Conservation (phyloP, 2,329 filamentous ascomycete species). For the Fusarium cicatricum region DNA sequence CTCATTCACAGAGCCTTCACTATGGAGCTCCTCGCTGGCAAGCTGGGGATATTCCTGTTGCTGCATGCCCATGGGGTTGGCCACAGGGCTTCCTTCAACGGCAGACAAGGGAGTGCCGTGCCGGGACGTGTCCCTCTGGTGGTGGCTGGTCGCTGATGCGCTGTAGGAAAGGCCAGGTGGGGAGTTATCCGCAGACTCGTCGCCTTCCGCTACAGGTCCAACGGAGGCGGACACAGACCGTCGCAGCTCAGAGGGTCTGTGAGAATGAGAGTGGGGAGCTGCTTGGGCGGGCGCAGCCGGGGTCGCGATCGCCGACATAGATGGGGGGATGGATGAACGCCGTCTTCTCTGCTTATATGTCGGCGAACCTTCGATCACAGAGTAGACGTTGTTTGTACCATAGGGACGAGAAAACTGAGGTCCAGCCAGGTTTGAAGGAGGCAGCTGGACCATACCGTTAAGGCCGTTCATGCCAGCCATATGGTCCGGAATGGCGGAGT, state of each 20-base stretch:
- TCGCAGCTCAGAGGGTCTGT: slow-evolving; percentile 88
- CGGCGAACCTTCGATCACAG: slow-evolving; percentile 95
- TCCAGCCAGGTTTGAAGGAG: slow-evolving; percentile 82
- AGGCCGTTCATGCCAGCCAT: slow-evolving; percentile 75
- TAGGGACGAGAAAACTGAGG: slow-evolving; percentile 82
- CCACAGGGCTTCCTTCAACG: slow-evolving; percentile 81
- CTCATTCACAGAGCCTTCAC: slow-evolving; percentile 56
- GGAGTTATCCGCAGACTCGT: slow-evolving; percentile 81
- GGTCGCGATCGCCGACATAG: slow-evolving; percentile 73
- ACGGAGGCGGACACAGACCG: slow-evolving; percentile 91
- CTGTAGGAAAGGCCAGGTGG: slow-evolving; percentile 79
- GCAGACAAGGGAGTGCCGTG: slow-evolving; percentile 90
- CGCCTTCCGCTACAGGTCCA: slow-evolving; percentile 79
- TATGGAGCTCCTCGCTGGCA: slow-evolving; percentile 67
- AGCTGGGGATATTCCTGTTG: slow-evolving; percentile 76
- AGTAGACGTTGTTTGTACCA: slow-evolving; percentile 82
- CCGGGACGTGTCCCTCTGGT: slow-evolving; percentile 85
- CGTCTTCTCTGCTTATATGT: slow-evolving; percentile 98
- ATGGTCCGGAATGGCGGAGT: slow-evolving; percentile 93
- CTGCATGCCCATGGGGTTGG: slow-evolving; percentile 74
- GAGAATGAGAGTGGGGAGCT: slow-evolving; percentile 74
- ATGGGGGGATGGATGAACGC: slow-evolving; percentile 89
- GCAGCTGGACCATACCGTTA: slow-evolving; percentile 90
- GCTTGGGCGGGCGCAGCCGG: slow-evolving; percentile 70
- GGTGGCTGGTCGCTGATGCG: slow-evolving; percentile 68